These are phyloP conservation scores for Starmerella khaoyaiensis DNA, from an alignment of 805 yeast species.

Conservation along the genomic window DNA sequence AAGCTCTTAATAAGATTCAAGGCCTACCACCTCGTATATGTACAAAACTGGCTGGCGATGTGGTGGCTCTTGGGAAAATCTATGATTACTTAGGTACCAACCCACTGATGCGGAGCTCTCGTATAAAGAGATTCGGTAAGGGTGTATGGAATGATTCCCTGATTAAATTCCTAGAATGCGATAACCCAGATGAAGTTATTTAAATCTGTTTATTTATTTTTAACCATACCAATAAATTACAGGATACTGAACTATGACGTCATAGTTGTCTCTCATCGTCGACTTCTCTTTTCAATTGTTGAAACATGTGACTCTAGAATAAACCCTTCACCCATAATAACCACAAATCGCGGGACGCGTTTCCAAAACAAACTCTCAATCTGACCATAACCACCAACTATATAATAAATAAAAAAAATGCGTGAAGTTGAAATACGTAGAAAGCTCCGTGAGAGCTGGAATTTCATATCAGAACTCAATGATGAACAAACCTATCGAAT, in stretches of 20 bases:
- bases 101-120: slow-evolving; percentile 6
- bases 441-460: background rate
- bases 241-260: too few relatives aligned
- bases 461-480: slow-evolving; percentile 3
- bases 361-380: background rate
- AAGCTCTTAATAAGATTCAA: slow-evolving; percentile 11
- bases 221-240: too few relatives aligned
- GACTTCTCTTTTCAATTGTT: too few relatives aligned
- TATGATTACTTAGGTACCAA: slow-evolving; percentile 3
- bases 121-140: slow-evolving; percentile 10
- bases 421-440: background rate
- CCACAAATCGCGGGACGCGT: background rate
- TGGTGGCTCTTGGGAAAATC: slow-evolving; percentile 8
- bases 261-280: too few relatives aligned
- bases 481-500: slow-evolving; percentile 7
- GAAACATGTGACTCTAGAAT: too few relatives aligned
- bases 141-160: slow-evolving; percentile 16
- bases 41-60: slow-evolving; percentile 7
- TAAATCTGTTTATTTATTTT: too few relatives aligned
- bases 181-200: slow-evolving; percentile 7
- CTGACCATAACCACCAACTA: background rate
- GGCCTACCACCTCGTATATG: slow-evolving; percentile 19
- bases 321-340: too few relatives aligned
- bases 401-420: background rate
- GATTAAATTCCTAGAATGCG: slow-evolving; percentile 6